Evolutionary conservation across 148 eudicot genomes (phyloP).

Genomic region (Suaeda aralocaspica): DNA sequence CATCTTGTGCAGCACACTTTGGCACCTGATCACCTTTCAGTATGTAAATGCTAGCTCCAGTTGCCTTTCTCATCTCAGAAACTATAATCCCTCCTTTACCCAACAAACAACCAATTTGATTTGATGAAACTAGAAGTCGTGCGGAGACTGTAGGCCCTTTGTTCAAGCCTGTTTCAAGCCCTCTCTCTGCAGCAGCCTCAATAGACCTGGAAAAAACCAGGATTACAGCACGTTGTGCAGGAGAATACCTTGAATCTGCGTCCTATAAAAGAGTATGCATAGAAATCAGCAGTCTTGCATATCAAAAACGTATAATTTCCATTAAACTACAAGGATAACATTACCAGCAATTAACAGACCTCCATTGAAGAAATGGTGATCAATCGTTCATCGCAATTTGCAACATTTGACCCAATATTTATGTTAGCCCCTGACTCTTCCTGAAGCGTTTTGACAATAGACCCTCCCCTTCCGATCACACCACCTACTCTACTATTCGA

Average conservation of each 20-base stretch:
- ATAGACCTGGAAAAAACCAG: conserved; percentile 47
- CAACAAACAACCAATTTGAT: conserved; percentile 67
- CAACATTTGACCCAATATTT: conserved; percentile 39
- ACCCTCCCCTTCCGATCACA: conserved; percentile 75
- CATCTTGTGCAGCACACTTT: conserved; percentile 49
- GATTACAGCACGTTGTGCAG: conserved; percentile 69
- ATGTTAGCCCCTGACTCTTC: conserved; percentile 67
- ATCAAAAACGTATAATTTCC: conserved; percentile 9
- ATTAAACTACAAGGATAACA: conserved; percentile 4
- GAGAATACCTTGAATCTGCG: conserved; percentile 44
- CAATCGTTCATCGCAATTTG: conserved; percentile 57
- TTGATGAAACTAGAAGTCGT: conserved; percentile 43
- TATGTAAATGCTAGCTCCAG: conserved; percentile 53
- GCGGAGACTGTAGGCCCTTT: conserved; percentile 39
- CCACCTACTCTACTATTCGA: conserved; percentile 56
- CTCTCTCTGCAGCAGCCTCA: conserved; percentile 43
- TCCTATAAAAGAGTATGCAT: conserved; percentile 35
- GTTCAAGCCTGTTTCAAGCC: conserved; percentile 34
- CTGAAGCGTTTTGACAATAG: conserved; percentile 56
- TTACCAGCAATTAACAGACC: conserved; percentile 36
- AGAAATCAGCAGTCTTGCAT: conserved; percentile 10
- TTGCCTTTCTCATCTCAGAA: conserved; percentile 69
- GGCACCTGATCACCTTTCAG: conserved; percentile 51
- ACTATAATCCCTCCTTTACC: conserved; percentile 75
- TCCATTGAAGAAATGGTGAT: conserved; percentile 58